Base-by-base conservation (phyloP, 129 eudicot species). In the Escallonia herrerae region DNA sequence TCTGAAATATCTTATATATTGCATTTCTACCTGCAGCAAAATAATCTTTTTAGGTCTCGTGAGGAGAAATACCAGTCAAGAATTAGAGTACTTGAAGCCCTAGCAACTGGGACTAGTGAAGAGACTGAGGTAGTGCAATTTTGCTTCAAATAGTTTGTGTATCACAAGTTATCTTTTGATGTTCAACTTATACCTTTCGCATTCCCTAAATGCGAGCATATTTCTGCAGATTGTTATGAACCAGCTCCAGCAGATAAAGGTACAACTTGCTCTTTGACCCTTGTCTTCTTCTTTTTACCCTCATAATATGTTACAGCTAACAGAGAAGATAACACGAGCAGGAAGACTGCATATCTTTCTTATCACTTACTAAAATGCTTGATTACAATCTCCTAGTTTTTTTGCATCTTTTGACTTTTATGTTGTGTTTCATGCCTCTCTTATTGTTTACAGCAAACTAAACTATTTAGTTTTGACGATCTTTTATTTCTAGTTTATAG, bases 11-110 rank as follows among this genome's bases (percentile, higher is more conserved):
- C n/a, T 52, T n/a, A 51, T 73, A 13, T 6, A 60, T 51, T 60
- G 9, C 62, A 10, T 52, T 70, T 64, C 57, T 62, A 4, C 59
- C 37, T 64, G 81, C 90, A 93, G 99, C 99, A 89, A 93, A 86
- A 78, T 54, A 93, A 80, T 78, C 87, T 86, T 61, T 93, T 78
- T 70, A 86, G 76, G 82, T 75, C 91, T 55, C 96, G 96, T 8
- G 99, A 89, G 64, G 96, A 93, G 71, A 89, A 89, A 77, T 89
- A 88, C 79, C 90, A 89, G 70, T 89, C 99, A 42, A 86, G 99
- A 72, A 80, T 93, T 57, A 77, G 79, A 77, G 91, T 83, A 46
- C 96, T 93, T 66, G 99, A 93, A 82, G 85, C 95, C 52, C 95
- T 93, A 71, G 90, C 97, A 76, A 81, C 81, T 40, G 95, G 86